phyloP scores from a whole-genome alignment of 805 yeast genomes.

The Nakazawaea laoshanensis region DNA sequence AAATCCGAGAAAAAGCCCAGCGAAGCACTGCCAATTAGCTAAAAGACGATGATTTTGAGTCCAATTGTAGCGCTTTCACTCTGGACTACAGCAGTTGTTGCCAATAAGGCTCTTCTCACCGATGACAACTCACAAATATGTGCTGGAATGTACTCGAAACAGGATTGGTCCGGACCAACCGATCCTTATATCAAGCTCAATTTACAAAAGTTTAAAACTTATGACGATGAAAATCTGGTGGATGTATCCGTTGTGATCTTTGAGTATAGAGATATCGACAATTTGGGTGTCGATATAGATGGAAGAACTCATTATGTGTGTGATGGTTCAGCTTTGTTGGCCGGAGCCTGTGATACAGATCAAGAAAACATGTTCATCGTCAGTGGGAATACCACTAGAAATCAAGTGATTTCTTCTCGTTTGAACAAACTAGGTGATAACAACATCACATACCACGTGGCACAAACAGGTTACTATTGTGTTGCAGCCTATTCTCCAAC shows the following conservation, averaged over 20 bases:
- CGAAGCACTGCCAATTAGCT: too few species aligned
- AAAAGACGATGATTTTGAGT: background rate
- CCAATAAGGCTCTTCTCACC: slow-evolving; percentile 41
- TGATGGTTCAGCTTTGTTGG: slow-evolving; percentile 55
- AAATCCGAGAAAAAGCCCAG: too few species aligned
- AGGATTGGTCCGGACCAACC: slow-evolving; percentile 78
- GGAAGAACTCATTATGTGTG: slow-evolving; percentile 60
- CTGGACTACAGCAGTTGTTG: slow-evolving; percentile 12
- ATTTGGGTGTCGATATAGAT: slow-evolving; percentile 48
- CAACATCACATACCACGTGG: slow-evolving; percentile 54
- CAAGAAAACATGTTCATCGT: slow-evolving; percentile 60
- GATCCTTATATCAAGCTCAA: slow-evolving; percentile 55
- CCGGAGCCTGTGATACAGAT: slow-evolving; percentile 43
- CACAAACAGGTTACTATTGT: slow-evolving; percentile 86
- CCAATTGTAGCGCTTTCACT: background rate
- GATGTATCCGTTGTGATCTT: slow-evolving; percentile 64
- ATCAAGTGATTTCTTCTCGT: slow-evolving; percentile 48
- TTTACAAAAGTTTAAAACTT: slow-evolving; percentile 22
- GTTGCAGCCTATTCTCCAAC: slow-evolving; percentile 57
- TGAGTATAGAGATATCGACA: slow-evolving; percentile 71
- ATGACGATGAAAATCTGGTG: slow-evolving; percentile 21
- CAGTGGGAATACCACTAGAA: slow-evolving; percentile 29
- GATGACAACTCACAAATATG: slow-evolving; percentile 58
- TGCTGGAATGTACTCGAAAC: slow-evolving; percentile 81
- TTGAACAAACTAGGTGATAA: slow-evolving; percentile 52